Evolutionary conservation across 164 flowering plant genomes (phyloP), one percentile per base, ranked within the genome.

Genomic region (Santalum album): DNA sequence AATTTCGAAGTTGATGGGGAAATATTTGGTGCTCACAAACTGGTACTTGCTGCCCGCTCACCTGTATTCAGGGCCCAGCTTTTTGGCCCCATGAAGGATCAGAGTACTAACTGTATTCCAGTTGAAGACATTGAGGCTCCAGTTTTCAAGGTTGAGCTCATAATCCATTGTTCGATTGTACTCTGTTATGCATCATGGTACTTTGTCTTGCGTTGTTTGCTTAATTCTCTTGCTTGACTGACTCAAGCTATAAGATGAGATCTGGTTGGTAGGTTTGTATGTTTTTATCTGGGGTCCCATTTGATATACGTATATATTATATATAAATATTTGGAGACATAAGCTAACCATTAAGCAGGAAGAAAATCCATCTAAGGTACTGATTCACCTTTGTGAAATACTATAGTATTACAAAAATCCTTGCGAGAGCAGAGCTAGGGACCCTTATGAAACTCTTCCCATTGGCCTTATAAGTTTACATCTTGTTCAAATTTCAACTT

Each of bases 1-100:
- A 74, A 53, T 58, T 85, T 89, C 77, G 84, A 76, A 65, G 90
- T 89, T 59, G 79, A 78, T 60, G 92, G 81, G 9, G 95, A 89
- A 72, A 65, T 34, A 1, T 81, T 81, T 77, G 35, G 77, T 54
- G 87, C 92, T 9, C 95, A 89, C 68, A 89, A 86, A 64, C 49
- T 89, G 74, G 84, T 89, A 25, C 84, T 89, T 65, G 95, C 97
- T 18, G 87, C 88, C 38, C 84, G 97, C 2, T 89, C 97, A 35
- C 95, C 91, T 49, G 97, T 89, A 20, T 89, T 89, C 68, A 75
- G 82, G 67, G 97, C 97, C 21, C 97, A 89, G 66, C 83, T 86
- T 62, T 86, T 76, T 78, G 91, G 95, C 29, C 90, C 85, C 21
- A 71, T 80, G 81, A 83, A 75, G 60, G 89, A 83, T 70, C 73